phyloP scores from a whole-genome alignment of 768 basidiomycete species.

The Saitozyma podzolica region DNA sequence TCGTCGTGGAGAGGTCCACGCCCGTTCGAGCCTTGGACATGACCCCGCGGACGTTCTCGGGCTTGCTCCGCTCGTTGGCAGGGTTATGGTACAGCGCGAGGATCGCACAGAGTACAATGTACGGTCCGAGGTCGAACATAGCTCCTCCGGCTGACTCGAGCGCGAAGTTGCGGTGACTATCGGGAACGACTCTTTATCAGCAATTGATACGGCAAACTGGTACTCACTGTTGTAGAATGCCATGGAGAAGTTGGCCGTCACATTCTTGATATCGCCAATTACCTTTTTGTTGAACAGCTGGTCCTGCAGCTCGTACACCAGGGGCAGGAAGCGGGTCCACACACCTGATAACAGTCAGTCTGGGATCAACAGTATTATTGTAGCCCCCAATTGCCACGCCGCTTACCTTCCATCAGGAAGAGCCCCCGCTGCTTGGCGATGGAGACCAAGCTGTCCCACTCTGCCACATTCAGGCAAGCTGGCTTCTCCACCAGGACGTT shows the following conservation, averaged over 20 bases:
- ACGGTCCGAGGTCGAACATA: conserved; percentile 51
- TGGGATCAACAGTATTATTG: conserved; percentile 1
- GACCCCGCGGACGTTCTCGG: conserved; percentile 30
- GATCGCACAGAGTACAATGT: conserved; percentile 31
- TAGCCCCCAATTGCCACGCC: not conserved
- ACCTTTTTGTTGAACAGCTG: conserved; percentile 29
- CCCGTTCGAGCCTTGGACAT: conserved; percentile 15
- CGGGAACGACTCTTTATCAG: not conserved
- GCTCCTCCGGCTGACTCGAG: conserved; percentile 50
- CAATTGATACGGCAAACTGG: too few species aligned
- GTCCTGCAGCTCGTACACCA: conserved; percentile 42
- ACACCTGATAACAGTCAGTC: conserved; percentile 20
- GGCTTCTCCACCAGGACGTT: conserved; percentile 52
- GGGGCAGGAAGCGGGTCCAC: conserved; percentile 52
- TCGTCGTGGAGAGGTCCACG: conserved; percentile 34
- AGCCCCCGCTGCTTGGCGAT: conserved; percentile 46
- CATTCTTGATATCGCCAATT: conserved; percentile 45
- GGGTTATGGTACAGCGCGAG: conserved; percentile 45
- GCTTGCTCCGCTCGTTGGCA: conserved; percentile 33
- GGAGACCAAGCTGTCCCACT: conserved; percentile 40
- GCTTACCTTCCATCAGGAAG: conserved; percentile 52
- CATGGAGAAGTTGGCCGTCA: conserved; percentile 45
- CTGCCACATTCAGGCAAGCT: conserved; percentile 46
- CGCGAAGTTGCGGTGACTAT: conserved; percentile 44
- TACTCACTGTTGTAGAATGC: conserved; percentile 28